phyloP scores from a whole-genome alignment of 768 basidiomycete genomes.

The Boletus reticulatus region DNA sequence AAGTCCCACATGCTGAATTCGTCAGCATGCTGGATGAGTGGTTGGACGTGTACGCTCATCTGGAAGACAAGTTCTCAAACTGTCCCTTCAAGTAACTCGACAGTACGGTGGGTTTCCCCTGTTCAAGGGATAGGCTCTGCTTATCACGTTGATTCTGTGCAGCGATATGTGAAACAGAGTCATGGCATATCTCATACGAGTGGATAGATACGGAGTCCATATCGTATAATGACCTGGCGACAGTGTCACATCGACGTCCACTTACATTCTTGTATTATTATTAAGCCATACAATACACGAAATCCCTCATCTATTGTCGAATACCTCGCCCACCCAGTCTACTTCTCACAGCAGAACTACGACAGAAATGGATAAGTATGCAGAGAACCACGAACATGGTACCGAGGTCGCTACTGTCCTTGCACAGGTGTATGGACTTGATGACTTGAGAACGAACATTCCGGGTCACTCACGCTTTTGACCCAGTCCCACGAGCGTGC shows the following conservation, averaged over 20 bases:
- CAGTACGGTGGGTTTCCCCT: too few species aligned
- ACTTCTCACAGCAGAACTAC: conserved; percentile 37
- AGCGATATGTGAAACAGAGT: too few species aligned
- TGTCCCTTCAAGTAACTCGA: not conserved
- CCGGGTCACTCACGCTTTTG: conserved; percentile 62
- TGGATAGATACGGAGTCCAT: too few species aligned
- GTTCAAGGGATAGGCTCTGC: too few species aligned
- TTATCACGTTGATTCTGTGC: too few species aligned
- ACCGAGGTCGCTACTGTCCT: too few species aligned
- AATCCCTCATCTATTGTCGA: conserved; percentile 22
- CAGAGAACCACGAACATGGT: not conserved
- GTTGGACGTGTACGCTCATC: not conserved
- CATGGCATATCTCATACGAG: too few species aligned
- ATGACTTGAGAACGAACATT: too few species aligned
- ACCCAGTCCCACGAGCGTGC: conserved; percentile 64
- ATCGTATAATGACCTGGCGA: too few species aligned
- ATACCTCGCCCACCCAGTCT: conserved; percentile 25
- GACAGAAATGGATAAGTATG: not conserved
- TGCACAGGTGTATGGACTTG: too few species aligned
- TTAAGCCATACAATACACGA: conserved; percentile 1
- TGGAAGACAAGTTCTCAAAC: not conserved
- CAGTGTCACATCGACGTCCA: too few species aligned
- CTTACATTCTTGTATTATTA: not conserved
- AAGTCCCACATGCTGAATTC: not conserved
- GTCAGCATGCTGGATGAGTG: not conserved